Evolutionary conservation across 495 filamentous ascomycete genomes (phyloP).

Genomic region (Daldinia loculata): DNA sequence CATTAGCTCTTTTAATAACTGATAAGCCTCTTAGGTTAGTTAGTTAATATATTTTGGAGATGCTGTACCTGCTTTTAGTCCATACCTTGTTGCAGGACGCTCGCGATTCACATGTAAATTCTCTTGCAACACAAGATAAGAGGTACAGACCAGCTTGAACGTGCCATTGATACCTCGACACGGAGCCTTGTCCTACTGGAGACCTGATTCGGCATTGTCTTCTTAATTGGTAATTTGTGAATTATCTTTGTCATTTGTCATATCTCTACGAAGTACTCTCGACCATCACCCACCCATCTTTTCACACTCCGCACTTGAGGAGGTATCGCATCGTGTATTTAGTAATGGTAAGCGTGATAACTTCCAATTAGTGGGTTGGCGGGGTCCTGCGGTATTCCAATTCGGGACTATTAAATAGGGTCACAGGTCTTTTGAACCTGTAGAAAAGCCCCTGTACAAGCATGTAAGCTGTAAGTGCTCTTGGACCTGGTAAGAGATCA

Average conservation of each 20-base stretch:
- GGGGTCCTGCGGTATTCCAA: slow-evolving; percentile 19
- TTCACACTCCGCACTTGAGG: neutral
- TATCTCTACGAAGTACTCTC: neutral
- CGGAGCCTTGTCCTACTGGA: slow-evolving; percentile 3
- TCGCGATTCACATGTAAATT: neutral
- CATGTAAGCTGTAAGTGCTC: slow-evolving; percentile 28
- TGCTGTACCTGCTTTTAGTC: slow-evolving; percentile 3
- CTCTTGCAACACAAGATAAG: slow-evolving; percentile 19
- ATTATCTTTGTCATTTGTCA: neutral
- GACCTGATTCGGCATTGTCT: neutral
- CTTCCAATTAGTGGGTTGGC: neutral
- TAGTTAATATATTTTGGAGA: neutral
- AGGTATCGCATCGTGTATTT: neutral
- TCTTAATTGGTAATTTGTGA: neutral
- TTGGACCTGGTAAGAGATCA: slow-evolving; percentile 9
- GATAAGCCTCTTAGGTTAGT: neutral
- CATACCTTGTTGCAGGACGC: too few relatives aligned
- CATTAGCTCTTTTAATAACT: slow-evolving; percentile 20
- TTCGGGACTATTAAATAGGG: slow-evolving; percentile 19
- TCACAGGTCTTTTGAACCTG: slow-evolving; percentile 33
- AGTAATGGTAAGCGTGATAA: neutral
- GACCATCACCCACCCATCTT: neutral
- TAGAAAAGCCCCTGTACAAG: slow-evolving; percentile 6
- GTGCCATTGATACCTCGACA: slow-evolving; percentile 34
- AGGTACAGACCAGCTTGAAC: neutral